Base-by-base conservation (phyloP, 2,329 filamentous ascomycete species). In the Simplicillium sp. region DNA sequence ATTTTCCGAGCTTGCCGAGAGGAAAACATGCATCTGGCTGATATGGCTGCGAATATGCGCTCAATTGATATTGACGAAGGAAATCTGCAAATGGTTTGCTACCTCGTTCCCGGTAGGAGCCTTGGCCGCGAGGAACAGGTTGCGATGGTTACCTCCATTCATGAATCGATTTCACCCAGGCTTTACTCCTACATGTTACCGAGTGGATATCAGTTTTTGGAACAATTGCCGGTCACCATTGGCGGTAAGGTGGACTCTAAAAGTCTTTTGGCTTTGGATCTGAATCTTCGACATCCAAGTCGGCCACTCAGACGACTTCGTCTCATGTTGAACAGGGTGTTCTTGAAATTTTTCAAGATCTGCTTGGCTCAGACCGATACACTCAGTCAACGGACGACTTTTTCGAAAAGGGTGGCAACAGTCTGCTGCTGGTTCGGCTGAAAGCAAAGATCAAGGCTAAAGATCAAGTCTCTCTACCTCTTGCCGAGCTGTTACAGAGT, bases 181-280 rank as follows among this genome's bases (percentile, higher is more conserved):
- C 46, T 54, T 17, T 52, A 54, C 41, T 46, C 50, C 29, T 52
- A 54, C 44, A 54, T 54, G 51, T 47, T 54, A 11, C 51, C 51
- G 11, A 49, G 47, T 25, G 49, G 49, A 28, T 54, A 54, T 29
- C 46, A 52, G 14, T 45, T 47, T 20, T 34, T 51, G 14, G 34
- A 42, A 9, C 45, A 45, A 29, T 42, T 53, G 2, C 51, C 51
- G 1, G 43, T 44, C 17, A 52, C 48, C 2, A 46, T 52, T 15
- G 48, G 51, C 20, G 51, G 51, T 32, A 53, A 53, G 42, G 47
- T 50, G 28, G 47, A 53, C 20, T 46, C 50, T 8, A 44, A 45
- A n/a, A 42, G 34, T 36, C 35, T 13, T 13, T 15, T 28, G 32
- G 12, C 35, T 18, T 25, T 11, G 9, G 8, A 25, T 34, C 29